A percentile compares a stretch with the other conserved stretches of the same genome.
Conservation (phyloP, 2,329 filamentous ascomycete species). For the Pyrenochaeta sp. region DNA sequence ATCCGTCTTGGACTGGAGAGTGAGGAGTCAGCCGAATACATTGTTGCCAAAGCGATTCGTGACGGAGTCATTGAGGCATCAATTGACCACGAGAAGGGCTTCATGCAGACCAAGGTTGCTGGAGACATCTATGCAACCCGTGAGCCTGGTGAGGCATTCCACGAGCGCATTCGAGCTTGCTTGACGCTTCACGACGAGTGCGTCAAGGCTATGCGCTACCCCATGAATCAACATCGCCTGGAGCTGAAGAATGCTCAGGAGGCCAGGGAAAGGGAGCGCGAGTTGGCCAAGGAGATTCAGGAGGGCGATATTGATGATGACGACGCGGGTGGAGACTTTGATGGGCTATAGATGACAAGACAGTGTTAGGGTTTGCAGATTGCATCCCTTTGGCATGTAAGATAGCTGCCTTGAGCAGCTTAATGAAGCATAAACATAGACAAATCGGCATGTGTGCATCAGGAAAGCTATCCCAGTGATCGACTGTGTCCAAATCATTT, state of each 20-base stretch:
- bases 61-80: constrained; percentile 97
- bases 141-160: constrained; percentile 96
- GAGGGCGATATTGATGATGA: constrained; percentile 97
- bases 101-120: constrained; percentile 98
- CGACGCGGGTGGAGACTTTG: constrained; percentile 93
- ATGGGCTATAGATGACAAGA: constrained; percentile 74
- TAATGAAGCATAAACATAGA: constrained; percentile 36
- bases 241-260: constrained; percentile 99
- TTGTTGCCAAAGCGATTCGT: constrained; percentile 96
- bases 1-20: constrained; percentile 91
- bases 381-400: constrained; percentile 20
- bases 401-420: constrained; percentile 21
- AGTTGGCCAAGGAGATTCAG: constrained; percentile 98
- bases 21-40: constrained; percentile 98
- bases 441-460: constrained; percentile 8
- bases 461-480: too few species aligned
- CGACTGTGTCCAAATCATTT: background rate
- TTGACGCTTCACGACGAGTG: constrained; percentile 94
- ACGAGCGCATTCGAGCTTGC: constrained; percentile 93
- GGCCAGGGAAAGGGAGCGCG: constrained; percentile 92
- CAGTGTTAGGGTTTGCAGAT: constrained; percentile 2
- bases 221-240: constrained; percentile 97
- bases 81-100: constrained; percentile 90
- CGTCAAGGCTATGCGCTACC: constrained; percentile 99
- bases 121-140: constrained; percentile 95